Base-by-base conservation (phyloP, 805 yeast genomes). In the Candida golubevii region DNA sequence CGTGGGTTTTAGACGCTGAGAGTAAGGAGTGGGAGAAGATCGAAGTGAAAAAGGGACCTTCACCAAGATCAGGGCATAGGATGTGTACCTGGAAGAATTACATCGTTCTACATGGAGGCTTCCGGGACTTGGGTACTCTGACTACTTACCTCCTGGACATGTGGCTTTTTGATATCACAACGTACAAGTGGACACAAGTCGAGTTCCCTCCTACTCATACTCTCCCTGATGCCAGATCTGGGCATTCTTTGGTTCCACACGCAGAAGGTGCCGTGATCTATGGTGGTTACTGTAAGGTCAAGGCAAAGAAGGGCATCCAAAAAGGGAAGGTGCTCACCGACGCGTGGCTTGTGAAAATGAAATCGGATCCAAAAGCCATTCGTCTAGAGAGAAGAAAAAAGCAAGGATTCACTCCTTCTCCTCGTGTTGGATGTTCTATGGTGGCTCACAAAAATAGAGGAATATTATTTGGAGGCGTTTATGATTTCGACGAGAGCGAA, bases 251-350 rank as follows among this genome's bases (percentile, higher is more conserved):
- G 37, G 72, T 91, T 35, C 85, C 97, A 1, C 66, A 73, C 43
- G 78, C 78, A 2, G 96, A 86, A 13, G 97, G 97, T 35, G 90
- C 88, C 1, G 76, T 88, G 1, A 51, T 90, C 1, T 88, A 85
- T 75, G 99, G 99, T 52, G 99, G 99, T 11, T 91, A 91, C 60
- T 82, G 93, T 58, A 91, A 90, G 65, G 89, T 88, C 23, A 90
- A 90, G 63, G 95, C 96, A 9, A 82, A 82, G 32, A 87, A 85
- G 61, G 95, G 95, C 33, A 70, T 83, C 44, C 95, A 87, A 56
- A 88, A 88, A 67, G 98, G 99, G 41, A 91, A 91, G 57, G 87
- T 88, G 12, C 75, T 89, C 52, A 74, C 79, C 15, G 99, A 93
- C 60, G 75, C 85, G 45, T 91, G 99, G 98, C 60, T 78, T 13